Evolutionary conservation across 345 rosid genomes (phyloP).

Genomic region (Salix exigua): DNA sequence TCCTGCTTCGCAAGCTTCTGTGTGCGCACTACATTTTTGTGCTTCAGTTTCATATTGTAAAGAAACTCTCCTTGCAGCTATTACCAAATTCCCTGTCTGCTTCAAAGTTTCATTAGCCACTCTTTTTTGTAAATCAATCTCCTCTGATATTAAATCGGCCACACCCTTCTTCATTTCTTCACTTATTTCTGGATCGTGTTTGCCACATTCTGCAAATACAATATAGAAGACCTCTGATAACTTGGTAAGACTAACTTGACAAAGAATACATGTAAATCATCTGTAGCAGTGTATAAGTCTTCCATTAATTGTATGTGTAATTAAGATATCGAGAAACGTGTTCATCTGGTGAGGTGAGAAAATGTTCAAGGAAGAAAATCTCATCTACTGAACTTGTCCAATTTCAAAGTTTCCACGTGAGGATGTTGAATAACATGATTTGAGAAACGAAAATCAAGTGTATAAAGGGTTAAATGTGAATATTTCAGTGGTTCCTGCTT

Average conservation of each 20-base stretch:
- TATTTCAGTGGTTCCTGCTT: neutral
- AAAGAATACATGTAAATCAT: neutral
- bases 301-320: neutral
- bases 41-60: slow-evolving; percentile 40
- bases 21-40: slow-evolving; percentile 38
- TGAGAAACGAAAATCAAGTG: neutral
- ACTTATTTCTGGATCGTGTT: slow-evolving; percentile 23
- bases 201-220: slow-evolving; percentile 32
- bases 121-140: slow-evolving; percentile 28
- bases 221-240: neutral
- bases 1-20: slow-evolving; percentile 37
- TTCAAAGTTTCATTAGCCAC: slow-evolving; percentile 34
- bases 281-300: neutral
- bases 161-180: slow-evolving; percentile 40
- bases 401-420: neutral
- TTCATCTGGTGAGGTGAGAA: neutral
- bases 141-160: slow-evolving; percentile 32
- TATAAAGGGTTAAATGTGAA: neutral
- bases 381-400: neutral
- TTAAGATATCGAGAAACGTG: neutral
- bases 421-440: neutral
- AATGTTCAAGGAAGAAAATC: no score
- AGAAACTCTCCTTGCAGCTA: slow-evolving; percentile 17
- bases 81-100: slow-evolving; percentile 15
- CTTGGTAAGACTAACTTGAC: neutral